Base-by-base conservation (phyloP, 106 monocot species). In the Allium sativum region DNA sequence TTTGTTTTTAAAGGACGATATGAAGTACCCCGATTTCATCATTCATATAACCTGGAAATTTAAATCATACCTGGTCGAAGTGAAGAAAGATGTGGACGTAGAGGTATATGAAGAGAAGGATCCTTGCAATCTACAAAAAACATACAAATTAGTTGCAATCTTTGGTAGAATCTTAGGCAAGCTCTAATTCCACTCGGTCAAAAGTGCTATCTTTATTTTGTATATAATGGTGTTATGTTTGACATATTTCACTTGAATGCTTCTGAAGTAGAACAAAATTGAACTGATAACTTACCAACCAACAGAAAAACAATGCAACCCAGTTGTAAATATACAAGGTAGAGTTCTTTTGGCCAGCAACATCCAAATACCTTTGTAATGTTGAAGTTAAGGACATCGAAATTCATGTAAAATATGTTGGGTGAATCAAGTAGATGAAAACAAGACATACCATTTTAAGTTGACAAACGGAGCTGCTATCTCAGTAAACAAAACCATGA, bases 281-380 rank as follows among this genome's bases (percentile, higher is more conserved):
- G n/a, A n/a, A n/a, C n/a, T n/a, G n/a, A n/a, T n/a, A 10, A 14
- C 50, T 40, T 63, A 71, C 71, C 71, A 71, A 63, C 71, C 71
- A 71, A 20, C 71, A 54, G 17, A 71, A 43, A 13, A 70, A 70
- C 62, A 70, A 43, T 10, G 70, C 62, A 18, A 70, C 70, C 21
- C 70, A 61, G 55, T 70, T 70, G 70, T 52, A 70, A 54, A 70
- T 44, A 31, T 70, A 70, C 61, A 70, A 62, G 21, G 12, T 62
- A 62, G 70, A 70, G 42, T 55, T 62, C 62, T 70, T 70, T 52
- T 70, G 42, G 42, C 62, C 70, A 53, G 53, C 61, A 21, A 62
- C 20, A 70, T 70, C 70, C 44, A 70, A 16, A 44, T 62, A 70
- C 70, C 70, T 70, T 10, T 40, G n/a, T n/a, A n/a, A n/a, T n/a